These are phyloP conservation scores for Primulina tabacum DNA, from an alignment of 257 asterid genomes.

Conservation along the genomic window DNA sequence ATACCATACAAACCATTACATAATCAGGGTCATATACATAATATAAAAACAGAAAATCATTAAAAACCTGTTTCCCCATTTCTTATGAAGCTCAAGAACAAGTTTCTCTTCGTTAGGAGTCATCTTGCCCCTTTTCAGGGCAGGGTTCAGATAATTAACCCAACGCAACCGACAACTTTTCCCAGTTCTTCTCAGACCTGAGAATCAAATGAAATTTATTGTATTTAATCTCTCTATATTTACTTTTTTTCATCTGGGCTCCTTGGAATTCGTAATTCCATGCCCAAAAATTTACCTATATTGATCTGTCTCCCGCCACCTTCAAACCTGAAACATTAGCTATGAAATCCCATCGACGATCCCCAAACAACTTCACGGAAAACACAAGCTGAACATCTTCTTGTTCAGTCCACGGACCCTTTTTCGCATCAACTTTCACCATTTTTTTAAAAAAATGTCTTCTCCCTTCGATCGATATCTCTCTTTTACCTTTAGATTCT, in stretches of 20 bases:
- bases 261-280: constrained; percentile 28
- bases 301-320: constrained; percentile 89
- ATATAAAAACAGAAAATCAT: neutral
- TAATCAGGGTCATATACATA: neutral
- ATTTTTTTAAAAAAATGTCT: neutral
- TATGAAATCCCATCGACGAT: constrained; percentile 47
- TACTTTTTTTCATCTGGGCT: constrained; percentile 10
- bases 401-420: constrained; percentile 93
- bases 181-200: constrained; percentile 85
- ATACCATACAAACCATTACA: neutral
- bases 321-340: constrained; percentile 90
- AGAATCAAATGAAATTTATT: constrained; percentile 6
- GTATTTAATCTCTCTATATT: constrained; percentile 15
- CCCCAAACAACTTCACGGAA: constrained; percentile 85
- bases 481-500: neutral
- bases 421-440: constrained; percentile 48
- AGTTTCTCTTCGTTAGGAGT: constrained; percentile 75
- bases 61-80: constrained; percentile 81
- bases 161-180: constrained; percentile 94
- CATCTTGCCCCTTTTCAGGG: constrained; percentile 78
- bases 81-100: constrained; percentile 70
- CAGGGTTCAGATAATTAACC: constrained; percentile 88
- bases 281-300: constrained; percentile 87
- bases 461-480: neutral
- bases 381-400: constrained; percentile 77